phyloP scores from a whole-genome alignment of 768 basidiomycete genomes.

The Pseudohyphozyma bogoriensis region DNA sequence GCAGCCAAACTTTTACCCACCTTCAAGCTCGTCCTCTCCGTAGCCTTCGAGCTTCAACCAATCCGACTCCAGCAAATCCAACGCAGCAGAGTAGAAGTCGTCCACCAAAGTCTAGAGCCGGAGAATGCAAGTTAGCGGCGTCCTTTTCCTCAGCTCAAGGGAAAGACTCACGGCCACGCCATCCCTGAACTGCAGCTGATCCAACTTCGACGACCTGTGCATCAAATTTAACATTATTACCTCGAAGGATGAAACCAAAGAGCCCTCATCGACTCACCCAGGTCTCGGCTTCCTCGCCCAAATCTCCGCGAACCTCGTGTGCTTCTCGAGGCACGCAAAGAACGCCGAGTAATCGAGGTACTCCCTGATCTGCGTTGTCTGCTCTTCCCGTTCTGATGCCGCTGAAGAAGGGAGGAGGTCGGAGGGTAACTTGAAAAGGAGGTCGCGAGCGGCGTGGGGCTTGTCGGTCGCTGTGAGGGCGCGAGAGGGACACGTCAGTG shows the following conservation, averaged over 20 bases:
- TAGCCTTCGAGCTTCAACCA: conserved; percentile 29
- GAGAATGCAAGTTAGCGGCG: too few relatives aligned
- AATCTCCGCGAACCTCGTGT: conserved; percentile 18
- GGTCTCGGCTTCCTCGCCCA: conserved; percentile 18
- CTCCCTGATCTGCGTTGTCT: conserved; percentile 35
- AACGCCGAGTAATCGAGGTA: conserved; percentile 71
- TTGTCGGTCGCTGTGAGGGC: conserved; percentile 2
- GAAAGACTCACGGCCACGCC: conserved; percentile 2
- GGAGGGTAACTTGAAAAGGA: conserved; percentile 10
- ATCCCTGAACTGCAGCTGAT: conserved; percentile 9
- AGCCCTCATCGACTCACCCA: conserved; percentile 9
- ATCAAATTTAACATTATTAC: too few relatives aligned
- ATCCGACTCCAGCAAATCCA: conserved; percentile 30
- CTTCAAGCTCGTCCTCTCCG: not conserved
- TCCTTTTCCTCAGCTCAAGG: too few relatives aligned
- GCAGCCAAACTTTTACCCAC: too few relatives aligned
- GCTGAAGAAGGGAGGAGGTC: conserved; percentile 19
- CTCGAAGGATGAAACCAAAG: too few relatives aligned
- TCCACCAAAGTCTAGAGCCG: conserved; percentile 12
- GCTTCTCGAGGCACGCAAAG: conserved; percentile 54
- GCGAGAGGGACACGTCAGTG: not conserved
- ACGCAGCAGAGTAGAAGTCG: conserved; percentile 16
- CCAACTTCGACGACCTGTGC: conserved; percentile 1
- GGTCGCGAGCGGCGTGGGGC: conserved; percentile 16
- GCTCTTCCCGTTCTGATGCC: not conserved